Conservation (phyloP, 768 basidiomycete genomes). For the Obba rivulosa region DNA sequence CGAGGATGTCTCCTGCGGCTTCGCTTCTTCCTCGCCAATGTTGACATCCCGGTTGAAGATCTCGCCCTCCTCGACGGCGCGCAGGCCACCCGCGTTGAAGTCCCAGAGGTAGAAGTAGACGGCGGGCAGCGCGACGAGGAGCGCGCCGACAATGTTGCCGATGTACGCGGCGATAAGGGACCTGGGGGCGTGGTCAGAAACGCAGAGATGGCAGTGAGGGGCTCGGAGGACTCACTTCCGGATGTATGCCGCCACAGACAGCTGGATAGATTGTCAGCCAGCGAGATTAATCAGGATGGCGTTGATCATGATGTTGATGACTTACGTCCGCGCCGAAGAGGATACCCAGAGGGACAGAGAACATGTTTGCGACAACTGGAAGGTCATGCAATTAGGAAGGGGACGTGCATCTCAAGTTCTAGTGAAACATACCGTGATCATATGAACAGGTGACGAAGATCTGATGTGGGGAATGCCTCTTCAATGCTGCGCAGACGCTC, state of each 20-base stretch:
- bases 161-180: slow-evolving; percentile 62
- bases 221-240: slow-evolving; percentile 43
- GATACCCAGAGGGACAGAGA: slow-evolving; percentile 63
- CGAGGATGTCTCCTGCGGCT: not conserved
- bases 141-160: slow-evolving; percentile 63
- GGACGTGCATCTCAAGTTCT: not conserved
- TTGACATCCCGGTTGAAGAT: slow-evolving; percentile 6
- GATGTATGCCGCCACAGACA: slow-evolving; percentile 55
- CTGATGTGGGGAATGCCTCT: slow-evolving; percentile 24
- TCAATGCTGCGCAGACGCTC: not conserved
- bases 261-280: slow-evolving; percentile 24
- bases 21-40: no score
- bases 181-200: slow-evolving; percentile 16
- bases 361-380: slow-evolving; percentile 72
- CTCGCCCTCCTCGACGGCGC: slow-evolving; percentile 17
- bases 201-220: not conserved
- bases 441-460: slow-evolving; percentile 66
- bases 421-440: slow-evolving; percentile 52
- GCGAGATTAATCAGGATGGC: not conserved
- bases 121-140: slow-evolving; percentile 59
- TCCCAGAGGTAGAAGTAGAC: slow-evolving; percentile 60
- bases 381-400: not conserved
- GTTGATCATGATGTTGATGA: slow-evolving; percentile 1
- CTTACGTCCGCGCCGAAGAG: slow-evolving; percentile 64
- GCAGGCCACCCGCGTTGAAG: slow-evolving; percentile 26